These are phyloP conservation scores for Neonectria ditissima DNA, from an alignment of 2,329 filamentous ascomycete genomes.

Conservation along the genomic window DNA sequence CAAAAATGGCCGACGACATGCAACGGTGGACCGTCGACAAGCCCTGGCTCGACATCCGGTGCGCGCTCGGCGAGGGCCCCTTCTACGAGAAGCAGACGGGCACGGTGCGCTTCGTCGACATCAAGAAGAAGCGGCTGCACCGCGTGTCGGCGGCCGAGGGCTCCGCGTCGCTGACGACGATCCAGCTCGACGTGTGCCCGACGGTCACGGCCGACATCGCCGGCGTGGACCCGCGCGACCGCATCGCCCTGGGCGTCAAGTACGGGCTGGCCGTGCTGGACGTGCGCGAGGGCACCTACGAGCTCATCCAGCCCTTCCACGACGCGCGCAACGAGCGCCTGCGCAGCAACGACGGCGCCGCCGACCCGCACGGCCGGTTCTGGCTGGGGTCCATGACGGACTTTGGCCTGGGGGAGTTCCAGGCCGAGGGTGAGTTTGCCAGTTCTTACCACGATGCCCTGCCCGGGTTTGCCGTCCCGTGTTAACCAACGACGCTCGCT, in stretches of 20 bases:
- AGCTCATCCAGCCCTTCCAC: conserved; percentile 64
- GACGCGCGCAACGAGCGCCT: conserved; percentile 63
- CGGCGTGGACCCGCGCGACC: conserved; percentile 68
- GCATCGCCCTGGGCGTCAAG: conserved; percentile 84
- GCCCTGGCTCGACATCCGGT: conserved; percentile 71
- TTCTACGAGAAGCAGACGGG: conserved; percentile 76
- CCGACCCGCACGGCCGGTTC: conserved; percentile 83
- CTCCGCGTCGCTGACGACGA: conserved; percentile 71
- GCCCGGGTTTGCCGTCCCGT: too few relatives aligned
- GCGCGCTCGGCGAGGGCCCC: conserved; percentile 78
- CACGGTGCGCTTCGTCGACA: conserved; percentile 83
- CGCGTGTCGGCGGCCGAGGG: conserved; percentile 74
- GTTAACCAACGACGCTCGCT: too few relatives aligned
- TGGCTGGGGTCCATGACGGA: conserved; percentile 92
- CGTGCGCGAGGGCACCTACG: conserved; percentile 65
- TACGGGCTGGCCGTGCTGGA: conserved; percentile 84
- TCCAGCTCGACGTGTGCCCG: conserved; percentile 65
- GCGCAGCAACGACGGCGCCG: conserved; percentile 83
- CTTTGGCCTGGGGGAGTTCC: conserved; percentile 66
- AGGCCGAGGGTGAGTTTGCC: conserved; percentile 72
- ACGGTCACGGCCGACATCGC: conserved; percentile 84
- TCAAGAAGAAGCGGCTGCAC: conserved; percentile 81
- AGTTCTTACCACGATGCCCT: too few relatives aligned
- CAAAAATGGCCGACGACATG: conserved; percentile 53
- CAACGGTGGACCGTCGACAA: conserved; percentile 64